Conservation (phyloP, 352 stramenopile species). For the Globisporangium nodosum region DNA sequence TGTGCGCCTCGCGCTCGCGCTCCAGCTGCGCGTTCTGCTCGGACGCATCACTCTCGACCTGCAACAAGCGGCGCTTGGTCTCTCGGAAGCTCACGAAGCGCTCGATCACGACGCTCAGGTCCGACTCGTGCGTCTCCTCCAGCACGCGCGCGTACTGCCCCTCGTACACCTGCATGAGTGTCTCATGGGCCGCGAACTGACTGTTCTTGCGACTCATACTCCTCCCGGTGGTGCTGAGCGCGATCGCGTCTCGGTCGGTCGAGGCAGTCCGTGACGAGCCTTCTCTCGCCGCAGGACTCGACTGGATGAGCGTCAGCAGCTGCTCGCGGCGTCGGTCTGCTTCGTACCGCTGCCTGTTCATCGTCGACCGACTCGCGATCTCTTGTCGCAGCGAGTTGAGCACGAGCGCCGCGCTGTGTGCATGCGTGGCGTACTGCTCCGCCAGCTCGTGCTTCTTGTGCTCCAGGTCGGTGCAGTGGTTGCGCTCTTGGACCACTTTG, state of each 20-base stretch:
- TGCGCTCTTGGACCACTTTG: slow-evolving; percentile 30
- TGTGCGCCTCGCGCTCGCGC: slow-evolving; percentile 21
- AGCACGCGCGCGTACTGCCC: slow-evolving; percentile 51
- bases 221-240: not conserved
- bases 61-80: slow-evolving; percentile 27
- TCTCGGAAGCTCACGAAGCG: slow-evolving; percentile 35
- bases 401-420: slow-evolving; percentile 25
- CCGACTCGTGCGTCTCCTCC: slow-evolving; percentile 37
- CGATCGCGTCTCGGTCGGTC: not conserved
- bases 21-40: slow-evolving; percentile 23
- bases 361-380: slow-evolving; percentile 32
- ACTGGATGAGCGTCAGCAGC: slow-evolving; percentile 40
- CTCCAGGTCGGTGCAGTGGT: slow-evolving; percentile 26
- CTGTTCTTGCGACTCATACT: slow-evolving; percentile 4
- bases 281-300: slow-evolving; percentile 9
- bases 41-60: slow-evolving; percentile 42
- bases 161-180: slow-evolving; percentile 58
- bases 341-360: slow-evolving; percentile 32
- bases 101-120: slow-evolving; percentile 42
- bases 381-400: slow-evolving; percentile 45
- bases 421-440: slow-evolving; percentile 18
- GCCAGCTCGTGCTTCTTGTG: slow-evolving; percentile 21
- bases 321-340: slow-evolving; percentile 44
- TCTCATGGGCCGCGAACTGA: slow-evolving; percentile 26
- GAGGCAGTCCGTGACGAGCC: slow-evolving; percentile 2